Base-by-base conservation (phyloP, 2,329 filamentous ascomycete species). In the Cercospora nicotianae region DNA sequence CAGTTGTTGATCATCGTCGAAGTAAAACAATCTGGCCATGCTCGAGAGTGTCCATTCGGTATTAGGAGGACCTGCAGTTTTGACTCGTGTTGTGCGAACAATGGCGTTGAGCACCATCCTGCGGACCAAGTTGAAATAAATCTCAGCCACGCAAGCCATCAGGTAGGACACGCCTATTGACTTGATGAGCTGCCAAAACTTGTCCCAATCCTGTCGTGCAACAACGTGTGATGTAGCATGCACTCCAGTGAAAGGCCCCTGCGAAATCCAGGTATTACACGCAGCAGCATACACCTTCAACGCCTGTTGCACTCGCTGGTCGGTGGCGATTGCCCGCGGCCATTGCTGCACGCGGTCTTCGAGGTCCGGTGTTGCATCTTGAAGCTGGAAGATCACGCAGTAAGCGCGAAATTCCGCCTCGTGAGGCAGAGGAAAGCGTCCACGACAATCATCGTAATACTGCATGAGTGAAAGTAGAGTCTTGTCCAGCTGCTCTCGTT, bases 391-490 rank as follows among this genome's bases (percentile, higher is more conserved):
- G 63, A 85, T 81, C 70, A 90, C 84, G 71, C 85, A 86, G 74
- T 89, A 90, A 8, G 88, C 86, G 63, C 85, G 82, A 69, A 90
- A 89, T 74, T 90, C 88, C n/a, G 85, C 82, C 75, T 89, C 87
- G 66, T 89, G 87, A 0, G 82, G 80, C 53, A 87, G 85, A 0
- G 77, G 65, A 28, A 84, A 81, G 26, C 81, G 81, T 65, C 80
- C 81, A 65, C 81, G 80, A 71, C 82, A 84, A 74, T 87, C 84
- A 74, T 87, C 82, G 76, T 88, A 89, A 74, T 86, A 87, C 72
- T 87, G 84, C 79, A 87, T 84, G 12, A 90, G 76, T 0, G 87
- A 88, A 0, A 87, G 80, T 67, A 89, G 80, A 1, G 88, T 89
- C 72, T 87, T 86, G 75, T 87, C 87, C 62, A 90, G 81, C 74